Percentiles rank a stretch among this genome's conserved stretches.
Evolutionary conservation across 345 rosid species (phyloP).

Genomic region (Microcos paniculata): DNA sequence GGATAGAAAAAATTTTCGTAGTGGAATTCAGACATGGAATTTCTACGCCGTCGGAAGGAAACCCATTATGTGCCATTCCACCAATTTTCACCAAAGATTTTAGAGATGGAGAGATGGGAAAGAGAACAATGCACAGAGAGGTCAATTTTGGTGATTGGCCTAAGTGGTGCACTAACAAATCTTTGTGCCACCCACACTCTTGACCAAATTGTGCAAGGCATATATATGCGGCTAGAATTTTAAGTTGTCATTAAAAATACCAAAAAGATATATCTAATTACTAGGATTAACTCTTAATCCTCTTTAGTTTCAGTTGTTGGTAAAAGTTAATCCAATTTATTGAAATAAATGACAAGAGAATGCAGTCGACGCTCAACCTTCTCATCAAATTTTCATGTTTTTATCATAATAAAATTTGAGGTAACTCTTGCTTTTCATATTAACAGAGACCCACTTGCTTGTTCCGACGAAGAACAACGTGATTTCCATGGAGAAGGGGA

Average conservation of each 20-base stretch:
- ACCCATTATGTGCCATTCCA: conserved; percentile 10
- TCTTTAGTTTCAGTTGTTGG: background rate
- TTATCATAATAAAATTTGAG: too few species aligned
- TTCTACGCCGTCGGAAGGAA: conserved; percentile 10
- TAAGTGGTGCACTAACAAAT: conserved; percentile 6
- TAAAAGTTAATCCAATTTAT: too few species aligned
- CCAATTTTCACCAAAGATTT: background rate
- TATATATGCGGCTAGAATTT: background rate
- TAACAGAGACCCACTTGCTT: too few species aligned
- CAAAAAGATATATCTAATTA: background rate
- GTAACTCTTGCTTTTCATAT: too few species aligned
- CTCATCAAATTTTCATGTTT: too few species aligned
- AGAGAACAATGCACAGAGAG: background rate
- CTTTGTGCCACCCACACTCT: background rate
- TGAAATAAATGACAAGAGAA: too few species aligned
- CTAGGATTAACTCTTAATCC: background rate
- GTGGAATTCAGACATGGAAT: conserved; percentile 12
- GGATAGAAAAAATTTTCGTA: background rate
- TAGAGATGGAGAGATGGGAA: background rate
- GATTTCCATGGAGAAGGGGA: too few species aligned
- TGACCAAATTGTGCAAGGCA: background rate
- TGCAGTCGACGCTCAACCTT: too few species aligned
- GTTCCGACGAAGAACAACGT: too few species aligned
- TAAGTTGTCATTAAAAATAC: background rate
- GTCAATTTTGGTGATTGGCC: conserved; percentile 13